A percentile compares a stretch with the other conserved stretches of the same genome.
Conservation (phyloP, 139 green algal species). For the Tetraselmis chui region DNA sequence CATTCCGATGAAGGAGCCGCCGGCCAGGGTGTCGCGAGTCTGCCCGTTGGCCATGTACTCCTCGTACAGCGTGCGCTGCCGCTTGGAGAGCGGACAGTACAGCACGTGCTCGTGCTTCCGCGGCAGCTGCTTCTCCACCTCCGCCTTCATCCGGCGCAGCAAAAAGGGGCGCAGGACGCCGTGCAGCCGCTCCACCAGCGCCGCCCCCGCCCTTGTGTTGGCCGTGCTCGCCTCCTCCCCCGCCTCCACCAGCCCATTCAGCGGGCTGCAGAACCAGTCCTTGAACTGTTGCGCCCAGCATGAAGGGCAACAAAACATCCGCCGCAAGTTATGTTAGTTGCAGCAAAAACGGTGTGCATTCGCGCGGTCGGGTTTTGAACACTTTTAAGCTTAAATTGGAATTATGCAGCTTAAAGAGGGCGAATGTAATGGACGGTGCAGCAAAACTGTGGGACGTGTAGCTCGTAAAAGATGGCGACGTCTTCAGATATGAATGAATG, state of each 20-base stretch:
- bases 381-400: too few species aligned
- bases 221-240: background rate
- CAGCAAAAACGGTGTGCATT: background rate
- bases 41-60: conserved; percentile 86
- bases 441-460: too few species aligned
- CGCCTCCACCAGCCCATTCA: conserved; percentile 84
- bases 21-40: conserved; percentile 59
- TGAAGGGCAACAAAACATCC: background rate
- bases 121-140: conserved; percentile 95
- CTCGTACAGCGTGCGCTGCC: conserved; percentile 89
- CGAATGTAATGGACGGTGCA: too few species aligned
- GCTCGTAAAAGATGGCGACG: too few species aligned
- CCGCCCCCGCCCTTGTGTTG: conserved; percentile 18
- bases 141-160: conserved; percentile 75
- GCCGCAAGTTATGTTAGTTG: background rate
- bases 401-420: too few species aligned
- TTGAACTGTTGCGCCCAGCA: conserved; percentile 79
- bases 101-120: conserved; percentile 94
- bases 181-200: conserved; percentile 89
- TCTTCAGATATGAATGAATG: too few species aligned
- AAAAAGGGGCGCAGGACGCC: conserved; percentile 93
- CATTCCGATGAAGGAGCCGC: conserved; percentile 86
- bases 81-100: conserved; percentile 52
- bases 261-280: conserved; percentile 94
- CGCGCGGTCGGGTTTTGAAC: too few species aligned